These are phyloP conservation scores for Termitomyces sp. DNA, from an alignment of 768 basidiomycete species.

Conservation along the genomic window DNA sequence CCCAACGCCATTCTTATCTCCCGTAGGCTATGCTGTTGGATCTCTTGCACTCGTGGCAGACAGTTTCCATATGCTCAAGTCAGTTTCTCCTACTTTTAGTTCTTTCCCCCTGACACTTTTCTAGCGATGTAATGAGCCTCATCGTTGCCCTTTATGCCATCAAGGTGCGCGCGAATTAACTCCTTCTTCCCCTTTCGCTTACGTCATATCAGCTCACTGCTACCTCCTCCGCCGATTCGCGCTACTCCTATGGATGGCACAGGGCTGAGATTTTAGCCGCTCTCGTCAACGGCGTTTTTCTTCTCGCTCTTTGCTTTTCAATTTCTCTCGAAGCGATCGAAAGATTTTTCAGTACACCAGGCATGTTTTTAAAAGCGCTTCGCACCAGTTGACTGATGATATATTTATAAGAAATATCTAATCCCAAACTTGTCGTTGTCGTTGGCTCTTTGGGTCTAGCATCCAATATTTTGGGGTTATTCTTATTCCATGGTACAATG, in stretches of 20 bases:
- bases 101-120: conserved; percentile 8
- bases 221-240: conserved; percentile 51
- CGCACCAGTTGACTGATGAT: conserved; percentile 4
- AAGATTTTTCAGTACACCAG: conserved; percentile 81
- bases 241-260: conserved; percentile 99
- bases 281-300: conserved; percentile 93
- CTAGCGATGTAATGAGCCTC: conserved; percentile 94
- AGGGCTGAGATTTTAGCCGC: conserved; percentile 95
- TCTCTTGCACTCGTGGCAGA: conserved; percentile 95
- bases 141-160: conserved; percentile 94
- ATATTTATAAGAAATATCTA: conserved; percentile 66
- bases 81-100: conserved; percentile 18
- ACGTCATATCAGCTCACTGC: conserved; percentile 50
- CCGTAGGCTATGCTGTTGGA: conserved; percentile 86
- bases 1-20: conserved; percentile 10
- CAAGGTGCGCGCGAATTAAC: conserved; percentile 38
- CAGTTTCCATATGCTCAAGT: conserved; percentile 99
- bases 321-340: conserved; percentile 90
- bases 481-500: conserved; percentile 86
- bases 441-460: conserved; percentile 87
- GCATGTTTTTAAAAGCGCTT: conserved; percentile 30
- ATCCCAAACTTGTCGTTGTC: conserved; percentile 81
- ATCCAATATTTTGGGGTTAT: conserved; percentile 89
- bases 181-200: conserved; percentile 1
- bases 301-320: conserved; percentile 94